Percentiles rank a stretch among this genome's conserved stretches.
phyloP scores from a whole-genome alignment of 441 rosid species.

The Arabidopsis lyrata region DNA sequence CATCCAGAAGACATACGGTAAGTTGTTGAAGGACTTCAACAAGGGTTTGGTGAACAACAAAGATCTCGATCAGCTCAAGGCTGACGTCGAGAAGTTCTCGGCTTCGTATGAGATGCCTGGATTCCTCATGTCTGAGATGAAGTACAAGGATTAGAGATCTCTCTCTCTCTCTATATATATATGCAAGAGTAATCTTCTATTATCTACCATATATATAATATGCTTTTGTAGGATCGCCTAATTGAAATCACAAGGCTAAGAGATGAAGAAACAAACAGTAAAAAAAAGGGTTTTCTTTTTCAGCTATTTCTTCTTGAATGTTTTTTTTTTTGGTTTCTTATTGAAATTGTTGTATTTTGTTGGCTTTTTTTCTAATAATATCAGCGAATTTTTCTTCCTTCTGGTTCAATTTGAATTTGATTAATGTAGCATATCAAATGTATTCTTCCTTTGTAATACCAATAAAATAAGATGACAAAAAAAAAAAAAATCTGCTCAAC shows the following conservation, averaged over 20 bases:
- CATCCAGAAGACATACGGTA: slow-evolving; percentile 84
- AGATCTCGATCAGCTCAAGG: slow-evolving; percentile 81
- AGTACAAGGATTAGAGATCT: background rate
- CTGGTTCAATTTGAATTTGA: too few species aligned
- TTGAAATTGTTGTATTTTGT: slow-evolving; percentile 44
- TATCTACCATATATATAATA: slow-evolving; percentile 27
- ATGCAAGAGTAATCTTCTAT: slow-evolving; percentile 28
- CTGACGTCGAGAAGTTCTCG: slow-evolving; percentile 93
- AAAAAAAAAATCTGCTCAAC: too few species aligned
- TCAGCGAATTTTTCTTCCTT: slow-evolving; percentile 11
- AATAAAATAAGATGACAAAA: too few species aligned
- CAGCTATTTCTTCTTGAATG: slow-evolving; percentile 32
- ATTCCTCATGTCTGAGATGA: slow-evolving; percentile 55
- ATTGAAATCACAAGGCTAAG: slow-evolving; percentile 21
- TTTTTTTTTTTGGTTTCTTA: background rate
- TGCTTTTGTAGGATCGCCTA: slow-evolving; percentile 41
- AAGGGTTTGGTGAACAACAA: slow-evolving; percentile 92
- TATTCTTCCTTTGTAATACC: too few species aligned
- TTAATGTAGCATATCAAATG: too few species aligned
- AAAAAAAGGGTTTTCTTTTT: slow-evolving; percentile 19
- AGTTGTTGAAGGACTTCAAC: slow-evolving; percentile 96
- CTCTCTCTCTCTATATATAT: background rate
- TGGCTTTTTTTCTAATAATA: slow-evolving; percentile 36
- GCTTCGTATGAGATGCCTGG: slow-evolving; percentile 91
- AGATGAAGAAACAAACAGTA: slow-evolving; percentile 10